These are phyloP conservation scores for Cryphonectria nitschkei DNA, from an alignment of 2,329 filamentous ascomycete genomes.

Conservation along the genomic window DNA sequence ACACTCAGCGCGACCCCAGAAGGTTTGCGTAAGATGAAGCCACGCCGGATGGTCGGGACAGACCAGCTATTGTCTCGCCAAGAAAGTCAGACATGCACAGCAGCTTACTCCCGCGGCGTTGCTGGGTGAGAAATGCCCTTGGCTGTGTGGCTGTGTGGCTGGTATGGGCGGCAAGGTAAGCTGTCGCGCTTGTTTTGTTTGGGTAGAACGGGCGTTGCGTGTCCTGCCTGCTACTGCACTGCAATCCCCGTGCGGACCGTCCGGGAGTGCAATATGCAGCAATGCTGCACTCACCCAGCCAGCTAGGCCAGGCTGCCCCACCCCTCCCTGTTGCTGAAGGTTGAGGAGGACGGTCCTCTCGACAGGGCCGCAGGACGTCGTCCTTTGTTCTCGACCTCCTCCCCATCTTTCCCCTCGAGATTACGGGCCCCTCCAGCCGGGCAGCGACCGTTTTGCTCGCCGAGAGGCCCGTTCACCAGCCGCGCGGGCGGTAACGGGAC, in stretches of 20 bases:
- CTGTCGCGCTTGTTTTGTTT: not conserved
- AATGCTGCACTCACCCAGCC: not conserved
- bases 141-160: conserved; percentile 1
- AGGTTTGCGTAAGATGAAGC: not conserved
- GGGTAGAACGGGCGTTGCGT: not conserved
- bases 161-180: not conserved
- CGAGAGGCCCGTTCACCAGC: conserved; percentile 3
- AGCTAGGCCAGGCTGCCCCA: not conserved
- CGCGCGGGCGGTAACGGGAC: conserved; percentile 14
- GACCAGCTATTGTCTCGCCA: not conserved
- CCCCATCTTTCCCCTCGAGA: not conserved
- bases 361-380: not conserved
- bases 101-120: not conserved
- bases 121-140: not conserved
- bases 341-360: not conserved
- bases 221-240: not conserved
- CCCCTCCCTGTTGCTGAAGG: not conserved
- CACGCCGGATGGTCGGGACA: not conserved
- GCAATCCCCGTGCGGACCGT: not conserved
- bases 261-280: not conserved
- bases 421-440: not conserved
- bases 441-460: not conserved
- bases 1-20: not conserved
- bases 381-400: not conserved
- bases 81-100: not conserved